These are phyloP conservation scores for Rhodamnia rubescens DNA, from an alignment of 345 rosid species.

Conservation along the genomic window DNA sequence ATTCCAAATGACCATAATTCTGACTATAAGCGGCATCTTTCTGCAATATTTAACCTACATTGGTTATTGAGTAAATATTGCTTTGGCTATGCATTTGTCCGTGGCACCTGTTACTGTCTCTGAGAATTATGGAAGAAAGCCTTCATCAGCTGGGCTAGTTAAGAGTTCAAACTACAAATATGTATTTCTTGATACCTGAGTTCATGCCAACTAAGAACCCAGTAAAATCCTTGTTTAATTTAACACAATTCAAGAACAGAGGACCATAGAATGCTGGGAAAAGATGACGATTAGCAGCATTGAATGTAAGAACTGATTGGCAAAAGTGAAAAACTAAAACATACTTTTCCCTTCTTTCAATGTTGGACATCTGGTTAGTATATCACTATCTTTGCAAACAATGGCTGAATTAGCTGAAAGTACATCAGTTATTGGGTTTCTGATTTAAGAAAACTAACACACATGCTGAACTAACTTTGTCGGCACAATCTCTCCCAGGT, in stretches of 20 bases:
- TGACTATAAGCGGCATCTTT: not conserved
- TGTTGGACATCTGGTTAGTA: not conserved
- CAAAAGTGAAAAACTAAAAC: not conserved
- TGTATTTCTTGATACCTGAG: not conserved
- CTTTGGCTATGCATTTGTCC: not conserved
- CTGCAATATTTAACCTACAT: not conserved
- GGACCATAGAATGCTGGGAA: not conserved
- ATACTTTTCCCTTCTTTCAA: not conserved
- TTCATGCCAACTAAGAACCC: not conserved
- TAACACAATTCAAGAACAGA: not conserved
- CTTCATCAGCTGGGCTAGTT: not conserved
- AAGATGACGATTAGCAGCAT: not conserved
- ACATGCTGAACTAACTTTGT: not conserved
- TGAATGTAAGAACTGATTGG: not conserved
- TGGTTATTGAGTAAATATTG: not conserved
- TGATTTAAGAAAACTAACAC: not conserved
- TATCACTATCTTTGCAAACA: not conserved
- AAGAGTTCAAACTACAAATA: not conserved
- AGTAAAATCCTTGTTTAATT: not conserved
- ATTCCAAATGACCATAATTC: not conserved
- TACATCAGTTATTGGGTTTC: not conserved
- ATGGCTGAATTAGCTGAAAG: not conserved
- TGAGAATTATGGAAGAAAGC: not conserved
- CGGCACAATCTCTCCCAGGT: not conserved
- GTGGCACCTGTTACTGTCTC: not conserved